These are phyloP conservation scores for Primulina eburnea DNA, from an alignment of 257 asterid species.

Conservation along the genomic window DNA sequence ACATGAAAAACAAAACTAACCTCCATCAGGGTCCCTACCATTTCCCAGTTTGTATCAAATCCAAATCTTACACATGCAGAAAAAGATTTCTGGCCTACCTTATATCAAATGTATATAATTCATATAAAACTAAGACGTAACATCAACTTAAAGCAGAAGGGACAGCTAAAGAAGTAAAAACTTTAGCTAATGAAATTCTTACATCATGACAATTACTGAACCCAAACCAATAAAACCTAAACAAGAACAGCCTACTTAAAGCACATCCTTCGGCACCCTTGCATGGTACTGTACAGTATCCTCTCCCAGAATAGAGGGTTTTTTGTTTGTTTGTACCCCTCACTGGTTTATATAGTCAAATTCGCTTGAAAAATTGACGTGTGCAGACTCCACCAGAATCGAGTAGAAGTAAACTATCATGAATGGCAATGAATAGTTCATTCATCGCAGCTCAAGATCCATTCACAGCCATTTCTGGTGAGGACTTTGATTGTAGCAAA, in stretches of 20 bases:
- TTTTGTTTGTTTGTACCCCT: conserved; percentile 13
- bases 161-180: conserved; percentile 20
- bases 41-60: neutral
- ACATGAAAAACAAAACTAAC: neutral
- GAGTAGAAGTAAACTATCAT: conserved; percentile 18
- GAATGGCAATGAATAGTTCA: conserved; percentile 19
- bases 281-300: conserved; percentile 80
- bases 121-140: conserved; percentile 16
- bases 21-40: neutral
- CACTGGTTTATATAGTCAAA: conserved; percentile 21
- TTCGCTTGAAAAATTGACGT: conserved; percentile 4
- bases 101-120: conserved; percentile 26
- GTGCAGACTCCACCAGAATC: conserved; percentile 17
- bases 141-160: conserved; percentile 23
- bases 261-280: conserved; percentile 35
- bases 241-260: conserved; percentile 21
- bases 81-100: conserved; percentile 23
- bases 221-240: conserved; percentile 31
- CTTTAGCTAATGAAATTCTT: conserved; percentile 26
- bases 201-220: conserved; percentile 35
- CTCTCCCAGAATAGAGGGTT: conserved; percentile 43
- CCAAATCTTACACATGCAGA: neutral
- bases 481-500: conserved; percentile 53
- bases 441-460: conserved; percentile 51
- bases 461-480: conserved; percentile 84